Evolutionary conservation across 2,329 filamentous ascomycete genomes (phyloP).

Genomic region (Fusarium brevicatenulatum): DNA sequence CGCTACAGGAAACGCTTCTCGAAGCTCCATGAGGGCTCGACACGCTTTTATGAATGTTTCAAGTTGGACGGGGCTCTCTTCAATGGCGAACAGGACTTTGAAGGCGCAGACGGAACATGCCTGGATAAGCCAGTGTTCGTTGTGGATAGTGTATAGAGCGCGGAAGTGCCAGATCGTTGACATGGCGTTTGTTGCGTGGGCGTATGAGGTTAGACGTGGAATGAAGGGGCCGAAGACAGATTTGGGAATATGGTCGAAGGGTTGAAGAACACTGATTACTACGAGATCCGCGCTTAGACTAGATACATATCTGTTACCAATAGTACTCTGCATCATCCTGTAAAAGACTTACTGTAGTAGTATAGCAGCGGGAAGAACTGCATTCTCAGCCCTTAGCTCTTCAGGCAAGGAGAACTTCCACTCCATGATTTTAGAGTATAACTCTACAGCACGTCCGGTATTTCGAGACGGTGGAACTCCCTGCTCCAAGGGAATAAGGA

Average conservation of each 20-base stretch:
- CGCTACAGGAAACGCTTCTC: slow-evolving; percentile 21
- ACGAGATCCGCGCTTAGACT: slow-evolving; percentile 21
- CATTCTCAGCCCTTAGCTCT: slow-evolving; percentile 19
- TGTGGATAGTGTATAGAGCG: slow-evolving; percentile 12
- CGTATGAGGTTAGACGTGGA: slow-evolving; percentile 11
- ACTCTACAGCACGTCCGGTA: not conserved
- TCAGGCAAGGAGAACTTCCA: slow-evolving; percentile 29
- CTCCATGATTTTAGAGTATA: slow-evolving; percentile 15
- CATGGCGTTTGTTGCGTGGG: slow-evolving; percentile 29
- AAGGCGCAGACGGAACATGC: slow-evolving; percentile 23
- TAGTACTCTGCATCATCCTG: accelerated
- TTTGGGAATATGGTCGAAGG: slow-evolving; percentile 19
- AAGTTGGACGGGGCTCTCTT: slow-evolving; percentile 23
- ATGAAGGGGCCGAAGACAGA: slow-evolving; percentile 21
- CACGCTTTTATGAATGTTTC: slow-evolving; percentile 31
- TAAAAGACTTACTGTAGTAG: slow-evolving; percentile 14
- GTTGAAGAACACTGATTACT: slow-evolving; percentile 18
- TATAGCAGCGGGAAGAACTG: slow-evolving; percentile 11
- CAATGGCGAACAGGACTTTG: slow-evolving; percentile 10
- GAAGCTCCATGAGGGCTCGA: slow-evolving; percentile 14
- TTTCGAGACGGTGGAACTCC: not conserved
- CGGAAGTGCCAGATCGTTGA: slow-evolving; percentile 33
- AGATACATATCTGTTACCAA: not conserved
- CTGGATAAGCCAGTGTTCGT: slow-evolving; percentile 27
- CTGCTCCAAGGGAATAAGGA: slow-evolving; percentile 17